phyloP scores from a whole-genome alignment of 306 rosid species.

The Carpinus viminea region DNA sequence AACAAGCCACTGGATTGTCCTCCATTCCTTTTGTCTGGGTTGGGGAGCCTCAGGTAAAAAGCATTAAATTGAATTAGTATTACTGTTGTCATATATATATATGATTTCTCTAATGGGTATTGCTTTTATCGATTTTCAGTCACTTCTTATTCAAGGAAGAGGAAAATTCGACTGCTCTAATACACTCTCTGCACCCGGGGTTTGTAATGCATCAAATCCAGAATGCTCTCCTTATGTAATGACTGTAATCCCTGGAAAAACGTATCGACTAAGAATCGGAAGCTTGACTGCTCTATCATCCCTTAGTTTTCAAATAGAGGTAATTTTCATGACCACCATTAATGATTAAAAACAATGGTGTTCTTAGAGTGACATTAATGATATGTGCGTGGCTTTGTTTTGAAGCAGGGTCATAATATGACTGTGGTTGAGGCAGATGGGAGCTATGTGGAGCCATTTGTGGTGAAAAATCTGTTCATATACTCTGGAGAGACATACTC shows the following conservation, averaged over 20 bases:
- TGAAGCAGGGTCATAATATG: constrained; percentile 81
- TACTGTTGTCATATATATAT: not conserved
- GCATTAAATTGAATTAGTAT: not conserved
- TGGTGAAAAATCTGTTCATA: constrained; percentile 61
- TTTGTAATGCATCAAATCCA: constrained; percentile 56
- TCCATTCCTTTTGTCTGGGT: constrained; percentile 56
- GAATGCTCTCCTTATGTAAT: constrained; percentile 63
- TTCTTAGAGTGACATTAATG: not conserved
- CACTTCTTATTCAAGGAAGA: constrained; percentile 82
- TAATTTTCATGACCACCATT: constrained; percentile 1
- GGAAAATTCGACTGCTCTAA: constrained; percentile 75
- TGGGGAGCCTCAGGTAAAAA: constrained; percentile 71
- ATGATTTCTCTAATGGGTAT: constrained; percentile 7
- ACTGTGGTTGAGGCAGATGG: constrained; percentile 95
- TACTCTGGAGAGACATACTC: constrained; percentile 95
- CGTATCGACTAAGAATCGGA: constrained; percentile 64
- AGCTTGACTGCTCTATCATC: constrained; percentile 81
- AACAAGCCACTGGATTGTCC: constrained; percentile 67
- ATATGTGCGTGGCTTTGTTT: not conserved
- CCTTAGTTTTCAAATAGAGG: constrained; percentile 86
- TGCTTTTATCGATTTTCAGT: constrained; percentile 38
- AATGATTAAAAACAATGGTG: not conserved
- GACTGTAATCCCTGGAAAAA: constrained; percentile 62
- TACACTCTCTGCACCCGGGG: constrained; percentile 30
- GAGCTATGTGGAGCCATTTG: constrained; percentile 81